Evolutionary conservation across 2,329 filamentous ascomycete species (phyloP), one percentile per base, ranked within the genome.

Genomic region (Alternaria consortialis): DNA sequence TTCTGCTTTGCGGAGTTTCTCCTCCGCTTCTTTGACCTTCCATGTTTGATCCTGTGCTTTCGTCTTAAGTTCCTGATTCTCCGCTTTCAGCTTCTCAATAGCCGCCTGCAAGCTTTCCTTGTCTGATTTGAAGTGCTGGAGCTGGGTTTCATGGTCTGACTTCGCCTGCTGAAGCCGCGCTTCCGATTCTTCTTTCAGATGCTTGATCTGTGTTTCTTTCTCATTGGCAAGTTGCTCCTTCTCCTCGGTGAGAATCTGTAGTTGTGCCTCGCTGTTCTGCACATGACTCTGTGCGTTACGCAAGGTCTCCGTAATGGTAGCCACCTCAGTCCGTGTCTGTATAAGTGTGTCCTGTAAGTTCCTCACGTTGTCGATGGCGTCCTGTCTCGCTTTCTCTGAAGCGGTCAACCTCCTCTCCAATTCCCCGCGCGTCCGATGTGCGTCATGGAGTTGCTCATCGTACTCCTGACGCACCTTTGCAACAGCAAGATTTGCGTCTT

Each of bases 21-120:
- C 77, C 52, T 84, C 81, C 13, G 79, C 79, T 47, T 86, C 84
- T 40, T 81, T 82, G 42, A 80, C 73, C 57, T 82, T 78, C 75
- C 75, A 79, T 2, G 70, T 74, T 47, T 75, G 67, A 17, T 78
- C 80, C 66, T 82, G 81, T 20, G 81, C 72, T 54, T 85, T 82
- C 20, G 82, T 81, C 15, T 71, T 73, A 12, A 71, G 59, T 1
- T 66, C 62, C 8, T 68, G 68, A 34, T 62, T 57, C 12, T 67
- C 62, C 3, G 58, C 34, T 23, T 66, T 68, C 11, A 69, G 56
- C 5, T 64, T 65, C 2, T 70, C 54, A 15, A 70, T 39, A 1
- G 32, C 48, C 1, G 64, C 54, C 37, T 77, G 66, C 11, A 77
- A 42, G 0, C 62, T 34, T 8, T 66, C 55, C 39, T 74, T 44